Conservation (phyloP, 306 rosid genomes). For the Fragaria ananassa region DNA sequence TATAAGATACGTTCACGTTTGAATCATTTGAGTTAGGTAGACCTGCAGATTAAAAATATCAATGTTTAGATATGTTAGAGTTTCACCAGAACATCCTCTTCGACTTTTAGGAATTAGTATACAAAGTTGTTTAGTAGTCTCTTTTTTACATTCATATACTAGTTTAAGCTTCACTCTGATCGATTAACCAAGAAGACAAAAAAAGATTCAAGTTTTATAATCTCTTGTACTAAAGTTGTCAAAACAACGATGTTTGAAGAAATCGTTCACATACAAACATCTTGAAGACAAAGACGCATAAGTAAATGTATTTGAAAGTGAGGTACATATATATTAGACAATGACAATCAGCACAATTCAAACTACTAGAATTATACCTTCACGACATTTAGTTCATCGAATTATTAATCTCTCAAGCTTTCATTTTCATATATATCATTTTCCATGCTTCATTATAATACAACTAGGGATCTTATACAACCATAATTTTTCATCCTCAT, state of each 20-base stretch:
- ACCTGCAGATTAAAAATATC: not conserved
- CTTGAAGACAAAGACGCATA: not conserved
- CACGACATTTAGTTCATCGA: not conserved
- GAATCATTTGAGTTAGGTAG: constrained; percentile 1
- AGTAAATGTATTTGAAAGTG: not conserved
- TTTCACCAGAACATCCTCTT: not conserved
- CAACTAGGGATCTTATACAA: not conserved
- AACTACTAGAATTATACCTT: not conserved
- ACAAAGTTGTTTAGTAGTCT: not conserved
- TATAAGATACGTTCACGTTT: not conserved
- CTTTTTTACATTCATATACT: not conserved
- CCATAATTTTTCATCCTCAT: not conserved
- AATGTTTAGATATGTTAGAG: not conserved
- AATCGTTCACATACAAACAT: not conserved
- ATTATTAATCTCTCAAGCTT: not conserved
- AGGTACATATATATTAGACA: not conserved
- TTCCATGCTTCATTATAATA: not conserved
- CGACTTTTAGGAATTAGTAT: not conserved
- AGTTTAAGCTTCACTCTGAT: not conserved
- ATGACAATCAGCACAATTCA: not conserved
- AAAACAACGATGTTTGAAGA: not conserved
- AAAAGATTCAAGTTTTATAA: not conserved
- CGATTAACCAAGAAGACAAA: not conserved
- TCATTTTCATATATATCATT: not conserved
- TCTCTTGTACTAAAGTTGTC: not conserved